Conservation (phyloP, 2,329 filamentous ascomycete species). For the Trichoderma pleuroti region DNA sequence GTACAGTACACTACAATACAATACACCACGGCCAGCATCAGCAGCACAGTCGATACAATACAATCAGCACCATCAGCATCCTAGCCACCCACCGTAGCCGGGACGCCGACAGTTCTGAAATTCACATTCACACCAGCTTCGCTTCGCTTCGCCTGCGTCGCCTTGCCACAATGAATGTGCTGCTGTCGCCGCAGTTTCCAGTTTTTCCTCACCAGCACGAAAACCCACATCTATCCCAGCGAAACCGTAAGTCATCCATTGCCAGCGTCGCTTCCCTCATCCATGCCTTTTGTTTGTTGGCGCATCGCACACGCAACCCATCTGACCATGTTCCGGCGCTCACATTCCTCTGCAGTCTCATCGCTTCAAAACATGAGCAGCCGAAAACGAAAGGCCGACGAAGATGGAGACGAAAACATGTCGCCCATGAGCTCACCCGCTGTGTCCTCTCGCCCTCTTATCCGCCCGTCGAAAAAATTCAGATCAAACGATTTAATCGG, state of each 20-base stretch:
- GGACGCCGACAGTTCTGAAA: background rate
- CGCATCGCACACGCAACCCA: background rate
- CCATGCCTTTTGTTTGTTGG: background rate
- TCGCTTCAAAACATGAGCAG: slow-evolving; percentile 53
- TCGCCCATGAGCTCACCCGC: slow-evolving; percentile 82
- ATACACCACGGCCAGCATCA: background rate
- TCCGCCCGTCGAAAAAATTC: slow-evolving; percentile 61
- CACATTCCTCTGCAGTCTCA: slow-evolving; percentile 29
- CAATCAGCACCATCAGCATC: background rate
- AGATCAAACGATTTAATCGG: slow-evolving; percentile 62
- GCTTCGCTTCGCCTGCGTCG: background rate
- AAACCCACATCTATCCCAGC: slow-evolving; percentile 48
- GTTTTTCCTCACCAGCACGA: slow-evolving; percentile 59
- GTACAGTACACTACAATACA: background rate
- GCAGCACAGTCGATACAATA: background rate
- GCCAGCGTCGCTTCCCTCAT: background rate
- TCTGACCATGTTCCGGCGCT: background rate
- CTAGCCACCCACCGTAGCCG: slow-evolving; percentile 3
- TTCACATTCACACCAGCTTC: background rate
- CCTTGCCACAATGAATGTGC: slow-evolving; percentile 54
- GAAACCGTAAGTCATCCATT: slow-evolving; percentile 47
- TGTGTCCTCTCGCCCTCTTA: slow-evolving; percentile 63
- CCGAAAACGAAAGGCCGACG: slow-evolving; percentile 83
- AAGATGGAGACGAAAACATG: slow-evolving; percentile 80
- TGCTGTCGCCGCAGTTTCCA: slow-evolving; percentile 58